phyloP scores from a whole-genome alignment of 352 stramenopile genomes.

The Aphanomyces euteiches region DNA sequence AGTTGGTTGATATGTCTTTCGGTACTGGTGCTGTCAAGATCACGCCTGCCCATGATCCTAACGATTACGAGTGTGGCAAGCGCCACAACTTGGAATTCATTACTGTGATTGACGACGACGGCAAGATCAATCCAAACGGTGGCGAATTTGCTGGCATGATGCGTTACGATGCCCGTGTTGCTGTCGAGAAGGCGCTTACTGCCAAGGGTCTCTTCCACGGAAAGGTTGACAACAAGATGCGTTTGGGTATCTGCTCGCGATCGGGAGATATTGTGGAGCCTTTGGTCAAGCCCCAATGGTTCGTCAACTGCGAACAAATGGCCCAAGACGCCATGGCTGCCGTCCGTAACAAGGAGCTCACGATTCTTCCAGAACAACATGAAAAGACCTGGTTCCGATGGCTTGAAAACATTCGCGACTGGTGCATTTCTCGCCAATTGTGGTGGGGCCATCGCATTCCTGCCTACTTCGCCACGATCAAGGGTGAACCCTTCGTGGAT shows the following conservation, averaged over 20 bases:
- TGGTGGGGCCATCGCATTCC: conserved; percentile 99
- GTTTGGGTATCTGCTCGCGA: conserved; percentile 95
- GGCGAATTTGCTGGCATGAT: conserved; percentile 82
- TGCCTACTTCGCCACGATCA: conserved; percentile 93
- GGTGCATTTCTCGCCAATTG: conserved; percentile 98
- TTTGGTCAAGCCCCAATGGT: conserved; percentile 99
- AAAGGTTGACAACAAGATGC: conserved; percentile 99
- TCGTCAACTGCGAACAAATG: conserved; percentile 86
- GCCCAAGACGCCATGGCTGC: conserved; percentile 77
- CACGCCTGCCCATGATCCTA: conserved; percentile 98
- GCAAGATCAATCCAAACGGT: conserved; percentile 94
- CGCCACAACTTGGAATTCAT: conserved; percentile 97
- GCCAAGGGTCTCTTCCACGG: conserved; percentile 93
- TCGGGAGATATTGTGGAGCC: conserved; percentile 99
- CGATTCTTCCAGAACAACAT: conserved; percentile 67
- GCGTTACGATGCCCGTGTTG: conserved; percentile 86
- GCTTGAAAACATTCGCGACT: conserved; percentile 98
- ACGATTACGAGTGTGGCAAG: conserved; percentile 98
- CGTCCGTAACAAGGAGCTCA: conserved; percentile 78
- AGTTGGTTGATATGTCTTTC: conserved; percentile 98
- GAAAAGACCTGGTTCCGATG: conserved; percentile 97
- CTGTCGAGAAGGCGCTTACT: conserved; percentile 86
- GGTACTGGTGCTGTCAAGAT: conserved; percentile 99
- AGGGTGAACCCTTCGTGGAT: conserved; percentile 59
- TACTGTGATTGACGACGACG: conserved; percentile 95